These are phyloP conservation scores for Ascochyta fabae DNA, from an alignment of 2,329 filamentous ascomycete species.

Conservation along the genomic window DNA sequence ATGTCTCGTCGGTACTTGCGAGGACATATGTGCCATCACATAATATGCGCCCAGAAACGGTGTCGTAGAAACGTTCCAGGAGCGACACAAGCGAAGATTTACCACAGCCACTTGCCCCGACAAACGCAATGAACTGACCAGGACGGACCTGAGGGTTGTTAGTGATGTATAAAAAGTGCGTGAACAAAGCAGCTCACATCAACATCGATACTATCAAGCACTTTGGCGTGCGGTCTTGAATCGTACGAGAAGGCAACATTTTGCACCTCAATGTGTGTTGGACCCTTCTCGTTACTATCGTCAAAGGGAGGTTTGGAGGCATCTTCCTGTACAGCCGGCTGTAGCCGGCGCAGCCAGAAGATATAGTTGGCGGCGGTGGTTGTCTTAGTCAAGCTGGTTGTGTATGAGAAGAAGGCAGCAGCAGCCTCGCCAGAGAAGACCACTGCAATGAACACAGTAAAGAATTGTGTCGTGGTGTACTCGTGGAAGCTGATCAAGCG, in stretches of 20 bases:
- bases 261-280: conserved; percentile 48
- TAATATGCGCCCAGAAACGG: conserved; percentile 76
- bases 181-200: conserved; percentile 44
- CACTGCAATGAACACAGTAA: conserved; percentile 76
- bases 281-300: conserved; percentile 41
- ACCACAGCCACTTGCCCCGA: conserved; percentile 90
- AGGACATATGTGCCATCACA: conserved; percentile 78
- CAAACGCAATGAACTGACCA: conserved; percentile 84
- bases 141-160: not conserved
- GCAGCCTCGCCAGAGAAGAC: conserved; percentile 63
- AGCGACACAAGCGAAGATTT: conserved; percentile 93
- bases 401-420: conserved; percentile 89
- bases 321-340: conserved; percentile 48
- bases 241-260: conserved; percentile 85
- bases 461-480: conserved; percentile 82
- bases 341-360: conserved; percentile 51
- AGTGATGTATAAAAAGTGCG: not conserved
- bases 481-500: conserved; percentile 50
- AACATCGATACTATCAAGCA: conserved; percentile 82
- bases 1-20: conserved; percentile 85
- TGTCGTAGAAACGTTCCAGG: conserved; percentile 93
- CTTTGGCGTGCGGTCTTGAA: conserved; percentile 74
- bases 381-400: conserved; percentile 95
- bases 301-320: conserved; percentile 40
- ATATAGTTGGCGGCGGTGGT: conserved; percentile 75